phyloP scores from a whole-genome alignment of 225 moss, liverwort and hornwort species.

The Asterella californica region DNA sequence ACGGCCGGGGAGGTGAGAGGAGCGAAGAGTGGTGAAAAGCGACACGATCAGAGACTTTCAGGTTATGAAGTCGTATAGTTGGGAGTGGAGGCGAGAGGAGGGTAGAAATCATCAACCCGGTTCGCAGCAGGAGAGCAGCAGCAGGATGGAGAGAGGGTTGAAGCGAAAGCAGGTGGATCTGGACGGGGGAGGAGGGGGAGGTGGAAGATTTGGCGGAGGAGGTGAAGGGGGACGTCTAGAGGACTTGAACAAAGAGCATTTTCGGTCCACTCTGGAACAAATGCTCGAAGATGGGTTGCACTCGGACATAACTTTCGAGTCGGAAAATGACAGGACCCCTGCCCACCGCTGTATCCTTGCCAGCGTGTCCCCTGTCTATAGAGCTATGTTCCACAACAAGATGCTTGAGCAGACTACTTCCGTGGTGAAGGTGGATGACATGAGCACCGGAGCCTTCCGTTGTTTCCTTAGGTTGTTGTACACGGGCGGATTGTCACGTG shows the following conservation, averaged over 20 bases:
- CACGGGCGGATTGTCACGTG: slow-evolving; percentile 32
- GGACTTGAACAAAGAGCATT: slow-evolving; percentile 23
- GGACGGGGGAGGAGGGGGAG: not conserved
- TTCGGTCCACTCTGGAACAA: slow-evolving; percentile 36
- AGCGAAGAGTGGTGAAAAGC: not conserved
- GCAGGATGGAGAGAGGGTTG: slow-evolving; percentile 4
- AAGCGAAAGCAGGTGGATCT: slow-evolving; percentile 8
- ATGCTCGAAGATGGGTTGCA: slow-evolving; percentile 42
- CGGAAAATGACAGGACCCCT: slow-evolving; percentile 26
- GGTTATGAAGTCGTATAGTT: slow-evolving; percentile 17
- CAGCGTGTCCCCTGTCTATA: slow-evolving; percentile 41
- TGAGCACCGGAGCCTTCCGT: slow-evolving; percentile 42
- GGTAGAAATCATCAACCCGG: not conserved
- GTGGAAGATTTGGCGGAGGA: not conserved
- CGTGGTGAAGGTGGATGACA: slow-evolving; percentile 42
- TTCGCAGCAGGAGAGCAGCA: not conserved
- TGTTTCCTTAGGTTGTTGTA: slow-evolving; percentile 39
- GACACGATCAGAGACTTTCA: not conserved
- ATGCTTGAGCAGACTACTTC: slow-evolving; percentile 44
- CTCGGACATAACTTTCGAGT: slow-evolving; percentile 38
- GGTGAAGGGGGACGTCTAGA: slow-evolving; percentile 20
- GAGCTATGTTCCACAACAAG: slow-evolving; percentile 43
- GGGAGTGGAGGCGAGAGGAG: slow-evolving; percentile 19
- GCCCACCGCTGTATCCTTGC: slow-evolving; percentile 43
- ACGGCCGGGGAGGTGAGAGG: too few species aligned